A percentile compares a stretch with the other conserved stretches of the same genome.
These are phyloP conservation scores for Pestalotiopsis sp. DNA, from an alignment of 2,329 filamentous ascomycete genomes.

Conservation along the genomic window DNA sequence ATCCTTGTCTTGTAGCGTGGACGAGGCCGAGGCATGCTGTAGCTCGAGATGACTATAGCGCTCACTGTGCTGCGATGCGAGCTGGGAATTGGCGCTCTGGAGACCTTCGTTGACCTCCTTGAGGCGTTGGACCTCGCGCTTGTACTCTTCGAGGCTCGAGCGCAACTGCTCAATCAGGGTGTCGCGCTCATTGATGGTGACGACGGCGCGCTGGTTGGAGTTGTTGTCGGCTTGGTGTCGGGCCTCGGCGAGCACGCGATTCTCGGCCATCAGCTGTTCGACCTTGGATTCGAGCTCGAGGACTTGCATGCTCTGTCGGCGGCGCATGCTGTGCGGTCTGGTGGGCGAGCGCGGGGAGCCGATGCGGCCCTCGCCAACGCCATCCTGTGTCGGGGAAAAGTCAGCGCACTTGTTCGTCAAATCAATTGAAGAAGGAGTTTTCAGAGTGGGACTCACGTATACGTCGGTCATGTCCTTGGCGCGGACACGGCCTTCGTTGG, in stretches of 20 bases:
- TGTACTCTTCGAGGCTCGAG: conserved; percentile 76
- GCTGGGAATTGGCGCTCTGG: conserved; percentile 73
- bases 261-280: conserved; percentile 84
- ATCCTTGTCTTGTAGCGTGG: conserved; percentile 79
- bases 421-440: background rate
- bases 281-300: conserved; percentile 87
- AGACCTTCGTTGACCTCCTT: conserved; percentile 83
- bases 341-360: conserved; percentile 90
- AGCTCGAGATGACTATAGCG: conserved; percentile 70
- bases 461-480: conserved; percentile 88
- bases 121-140: conserved; percentile 79
- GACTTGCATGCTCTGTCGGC: conserved; percentile 95
- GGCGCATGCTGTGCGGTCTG: conserved; percentile 92
- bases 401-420: conserved; percentile 14
- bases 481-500: conserved; percentile 85
- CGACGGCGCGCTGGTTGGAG: conserved; percentile 67
- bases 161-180: conserved; percentile 83
- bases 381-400: conserved; percentile 65
- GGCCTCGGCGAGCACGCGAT: conserved; percentile 75
- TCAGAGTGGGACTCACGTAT: conserved; percentile 71
- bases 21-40: conserved; percentile 66
- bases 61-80: conserved; percentile 75
- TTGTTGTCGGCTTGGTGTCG: conserved; percentile 70
- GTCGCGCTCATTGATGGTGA: conserved; percentile 79
- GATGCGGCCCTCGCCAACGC: conserved; percentile 85